Conservation (phyloP, 1,139 yeast species). For the Tardiomyces blankii region DNA sequence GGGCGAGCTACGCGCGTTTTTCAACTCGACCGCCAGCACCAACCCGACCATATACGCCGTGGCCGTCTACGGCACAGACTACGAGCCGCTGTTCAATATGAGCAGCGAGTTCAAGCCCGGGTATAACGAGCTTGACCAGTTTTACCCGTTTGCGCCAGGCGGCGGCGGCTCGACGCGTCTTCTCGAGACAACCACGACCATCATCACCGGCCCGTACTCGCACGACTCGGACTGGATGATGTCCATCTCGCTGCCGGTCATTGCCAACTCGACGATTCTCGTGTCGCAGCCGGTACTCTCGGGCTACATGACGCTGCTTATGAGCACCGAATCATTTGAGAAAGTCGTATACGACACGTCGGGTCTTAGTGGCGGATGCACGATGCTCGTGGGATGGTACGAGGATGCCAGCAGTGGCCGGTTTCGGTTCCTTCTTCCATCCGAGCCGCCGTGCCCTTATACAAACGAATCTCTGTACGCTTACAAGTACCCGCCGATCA, state of each 20-base stretch:
- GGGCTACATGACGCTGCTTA: slow-evolving; percentile 62
- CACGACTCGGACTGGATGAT: slow-evolving; percentile 22
- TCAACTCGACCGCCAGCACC: slow-evolving; percentile 36
- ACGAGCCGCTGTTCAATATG: slow-evolving; percentile 27
- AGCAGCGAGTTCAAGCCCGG: slow-evolving; percentile 15
- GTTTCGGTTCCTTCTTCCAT: not conserved
- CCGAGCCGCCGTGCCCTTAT: not conserved
- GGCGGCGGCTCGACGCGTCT: slow-evolving; percentile 1
- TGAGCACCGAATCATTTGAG: slow-evolving; percentile 45
- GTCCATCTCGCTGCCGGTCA: slow-evolving; percentile 60
- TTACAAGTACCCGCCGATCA: not conserved
- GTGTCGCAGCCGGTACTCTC: slow-evolving; percentile 46
- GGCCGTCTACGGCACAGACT: slow-evolving; percentile 49
- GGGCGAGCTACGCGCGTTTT: slow-evolving; percentile 37
- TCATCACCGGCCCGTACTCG: slow-evolving; percentile 23
- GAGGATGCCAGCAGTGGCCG: not conserved
- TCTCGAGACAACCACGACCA: slow-evolving; percentile 12
- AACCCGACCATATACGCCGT: slow-evolving; percentile 55
- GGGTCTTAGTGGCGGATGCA: slow-evolving; percentile 30
- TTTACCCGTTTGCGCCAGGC: slow-evolving; percentile 2
- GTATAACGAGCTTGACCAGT: not conserved
- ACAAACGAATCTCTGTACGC: not conserved
- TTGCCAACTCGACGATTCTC: slow-evolving; percentile 61
- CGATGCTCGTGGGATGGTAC: slow-evolving; percentile 26
- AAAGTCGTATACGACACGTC: slow-evolving; percentile 40